Evolutionary conservation across 768 basidiomycete species (phyloP), one percentile per base, ranked within the genome.

Genomic region (Chalciporus chontae): DNA sequence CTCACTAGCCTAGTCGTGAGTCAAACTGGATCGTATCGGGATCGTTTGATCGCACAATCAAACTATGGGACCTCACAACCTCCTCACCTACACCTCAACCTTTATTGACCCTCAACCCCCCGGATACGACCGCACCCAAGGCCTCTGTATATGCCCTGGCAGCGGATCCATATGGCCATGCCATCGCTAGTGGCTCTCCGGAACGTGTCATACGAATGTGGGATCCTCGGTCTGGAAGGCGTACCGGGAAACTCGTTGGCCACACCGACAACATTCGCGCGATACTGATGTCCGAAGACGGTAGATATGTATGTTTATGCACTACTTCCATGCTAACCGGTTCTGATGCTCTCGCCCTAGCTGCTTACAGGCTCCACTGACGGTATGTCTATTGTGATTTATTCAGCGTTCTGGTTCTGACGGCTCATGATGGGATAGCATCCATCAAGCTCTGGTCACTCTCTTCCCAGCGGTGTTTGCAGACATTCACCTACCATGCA

Each of bases 211-310:
- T 99, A 21, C 75, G 94, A 18, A 71, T 96, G 53, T 99, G 94
- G 94, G 96, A 99, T 63, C 92, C 94, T 4, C 77, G 96, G 14
- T 78, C 83, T 1, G 90, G 90, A 8, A 90, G 85, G 61, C 76
- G 88, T 39, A 84, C 78, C 3, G 80, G 85, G 10, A 92, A 96
- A 62, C 77, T 98, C 0, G 91, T 97, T 7, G 95, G 95, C 0
- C 95, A 99, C 65, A 95, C 95, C 0, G 96, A 99, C 68, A 98
- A 97, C 59, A 94, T 99, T 52, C 79, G 95, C 8, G 83, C 91
- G 4, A 87, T 97, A 39, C 68, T 94, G 18, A 76, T 98, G 1
- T 90, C 90, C 5, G 92, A 94, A 24, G 94, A 97, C 66, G 84
- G 90, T 19, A 80, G 81, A 81, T 93, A 92, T 68, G 91, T 94